Base-by-base conservation (phyloP, 495 filamentous ascomycete species). In the Daldinia vernicosa region DNA sequence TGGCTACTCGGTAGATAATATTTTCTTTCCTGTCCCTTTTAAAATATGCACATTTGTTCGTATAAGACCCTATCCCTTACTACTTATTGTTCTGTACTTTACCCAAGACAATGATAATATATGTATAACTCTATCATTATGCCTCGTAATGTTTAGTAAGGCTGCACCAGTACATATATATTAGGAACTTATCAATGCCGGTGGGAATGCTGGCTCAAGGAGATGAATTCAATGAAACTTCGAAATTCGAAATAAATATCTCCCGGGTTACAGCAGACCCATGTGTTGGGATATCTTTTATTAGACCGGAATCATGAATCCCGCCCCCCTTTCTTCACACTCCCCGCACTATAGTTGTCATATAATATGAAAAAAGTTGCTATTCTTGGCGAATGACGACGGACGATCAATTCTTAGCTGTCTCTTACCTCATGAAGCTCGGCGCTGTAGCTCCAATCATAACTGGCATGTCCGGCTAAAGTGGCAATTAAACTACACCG, bases 391-490 rank as follows among this genome's bases (percentile, higher is more conserved):
- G 52, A 73, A 69, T 69, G 53, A 63, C 40, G 27, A 17, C 39
- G 26, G 58, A 60, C 1, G 53, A n/a, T 43, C 9, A 39, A 40
- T 59, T 66, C 61, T 73, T 69, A 59, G 55, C 66, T 62, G 69
- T 66, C 53, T 33, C 66, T 66, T 58, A 66, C 66, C 39, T 66
- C 24, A 68, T 50, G 66, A 63, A 52, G 54, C 54, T 58, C 66
- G 52, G 70, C 56, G 51, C 51, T 43, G 64, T 32, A 52, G 4
- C 51, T 40, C 28, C 52, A 28, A 50, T 57, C 43, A 59, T 22
- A 63, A 27, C n/a, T 50, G 27, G 33, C 45, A n/a, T 19, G 35
- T 22, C 45, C 69, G 69, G 69, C 69, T 73, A 73, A 69, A 71
- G 47, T 64, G 45, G 53, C 67, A 65, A 71, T 73, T 58, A 59